phyloP scores from a whole-genome alignment of 169 alveolate species.

The Cryptosporidium andersoni region DNA sequence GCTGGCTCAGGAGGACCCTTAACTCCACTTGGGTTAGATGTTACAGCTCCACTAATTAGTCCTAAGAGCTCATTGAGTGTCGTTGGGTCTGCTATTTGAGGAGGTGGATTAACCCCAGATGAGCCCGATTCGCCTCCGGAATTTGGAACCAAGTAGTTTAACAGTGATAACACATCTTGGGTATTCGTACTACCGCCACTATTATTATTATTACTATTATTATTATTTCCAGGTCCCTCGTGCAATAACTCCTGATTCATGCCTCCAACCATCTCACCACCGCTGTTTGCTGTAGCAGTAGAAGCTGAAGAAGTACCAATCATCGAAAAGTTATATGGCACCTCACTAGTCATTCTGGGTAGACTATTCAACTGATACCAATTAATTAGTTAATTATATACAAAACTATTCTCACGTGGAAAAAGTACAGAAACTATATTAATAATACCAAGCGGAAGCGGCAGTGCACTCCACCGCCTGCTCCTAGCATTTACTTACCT shows the following conservation, averaged over 20 bases:
- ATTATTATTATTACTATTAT: conserved; percentile 1
- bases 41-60: conserved; percentile 65
- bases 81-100: conserved; percentile 71
- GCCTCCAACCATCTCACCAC: conserved; percentile 57
- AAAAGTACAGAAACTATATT: conserved; percentile 20
- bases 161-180: conserved; percentile 56
- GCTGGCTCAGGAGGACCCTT: conserved; percentile 33
- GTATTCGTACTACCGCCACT: conserved; percentile 17
- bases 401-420: conserved; percentile 55
- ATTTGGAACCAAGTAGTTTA: conserved; percentile 68
- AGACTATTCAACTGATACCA: conserved; percentile 38
- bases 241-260: conserved; percentile 35
- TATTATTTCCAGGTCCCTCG: conserved; percentile 45
- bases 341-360: conserved; percentile 55
- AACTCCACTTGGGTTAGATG: conserved; percentile 55
- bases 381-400: conserved; percentile 3
- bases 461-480: conserved; percentile 4
- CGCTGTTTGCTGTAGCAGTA: conserved; percentile 41
- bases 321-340: conserved; percentile 50
- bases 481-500: neutral
- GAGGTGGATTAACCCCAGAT: conserved; percentile 61
- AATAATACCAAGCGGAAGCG: conserved; percentile 70
- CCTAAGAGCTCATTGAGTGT: conserved; percentile 68
- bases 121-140: conserved; percentile 45
- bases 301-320: conserved; percentile 70